Base-by-base conservation (phyloP, 2,329 filamentous ascomycete genomes). In the Exophiala spinifera region DNA sequence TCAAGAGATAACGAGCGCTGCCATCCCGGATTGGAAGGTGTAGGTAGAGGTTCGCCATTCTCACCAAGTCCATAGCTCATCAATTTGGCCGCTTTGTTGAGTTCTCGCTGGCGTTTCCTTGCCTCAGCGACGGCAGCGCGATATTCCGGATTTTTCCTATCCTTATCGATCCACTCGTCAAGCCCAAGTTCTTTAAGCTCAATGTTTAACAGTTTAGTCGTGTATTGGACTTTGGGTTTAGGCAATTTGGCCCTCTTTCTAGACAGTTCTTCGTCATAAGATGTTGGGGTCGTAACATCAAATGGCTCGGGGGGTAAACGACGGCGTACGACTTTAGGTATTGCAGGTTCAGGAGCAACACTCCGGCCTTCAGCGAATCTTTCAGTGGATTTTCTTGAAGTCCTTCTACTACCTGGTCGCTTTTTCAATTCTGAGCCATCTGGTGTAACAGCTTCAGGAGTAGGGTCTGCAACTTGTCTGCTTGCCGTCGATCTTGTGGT, bases 131-230 rank as follows among this genome's bases (percentile, higher is more conserved):
- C 53, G 6, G 43, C 31, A 21, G 49, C 43, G 17, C 53, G 53
- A 36, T 61, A 61, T 33, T 56, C 52, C 6, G 51, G 36, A 33
- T 42, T 47, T 11, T 46, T 56, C 46, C 56, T 61, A 46, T 61
- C 53, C 43, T 49, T 56, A n/a, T 46, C 42, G 21, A 59, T 54
- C 58, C 58, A 61, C 33, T 56, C 52, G 37, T 59, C 56, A 19
- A 61, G 47, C 6, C 58, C 58, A 31, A 61, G 56, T 23, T 55
- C 53, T 15, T 39, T 52, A 1, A 61, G 42, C 39, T 61, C 58
- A 17, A 46, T 40, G 34, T 51, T 20, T 11, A 61, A 44, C 21
- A 57, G 36, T 43, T 51, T 55, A 4, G 46, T 45, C 7, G 48
- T 53, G 5, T 48, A 54, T 25, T 60, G 57, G 7, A 56, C 11